Evolutionary conservation across 805 yeast genomes (phyloP), one percentile per base, ranked within the genome.

Genomic region (Myxozyma udenii): DNA sequence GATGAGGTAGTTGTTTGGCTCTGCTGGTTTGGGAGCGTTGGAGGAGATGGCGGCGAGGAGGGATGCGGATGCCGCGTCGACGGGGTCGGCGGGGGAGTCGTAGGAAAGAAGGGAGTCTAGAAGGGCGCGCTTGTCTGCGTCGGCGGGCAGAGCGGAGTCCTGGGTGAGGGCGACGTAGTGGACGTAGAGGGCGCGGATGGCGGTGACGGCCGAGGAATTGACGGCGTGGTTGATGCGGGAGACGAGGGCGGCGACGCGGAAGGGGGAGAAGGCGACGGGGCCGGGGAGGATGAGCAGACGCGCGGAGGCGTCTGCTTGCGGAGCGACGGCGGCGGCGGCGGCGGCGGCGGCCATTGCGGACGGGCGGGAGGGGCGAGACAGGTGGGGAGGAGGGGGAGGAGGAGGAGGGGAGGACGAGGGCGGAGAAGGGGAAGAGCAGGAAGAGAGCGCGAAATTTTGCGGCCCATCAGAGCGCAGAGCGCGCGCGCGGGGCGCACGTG

Each of bases 251-350:
- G 81, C 78, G 60, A 89, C 83, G 72, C 98, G 80, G 71, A 91
- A 91, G 45, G 79, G 78, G 46, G 98, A 90, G 66, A 89, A 76
- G 57, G 96, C 97, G 65, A 78, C 79, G 44, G 96, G 95, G 52
- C 98, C 98, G 41, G 95, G 84, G 60, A 88, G 75, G 54, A 79
- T 71, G 62, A 78, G 52, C 16, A 53, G 37, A 30, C 54, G 51
- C 42, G 40, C 44, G 44, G 38, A 41, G n/a, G n/a, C n/a, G n/a
- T n/a, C n/a, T n/a, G n/a, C n/a, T n/a, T n/a, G n/a, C n/a, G n/a
- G n/a, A 12, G 38, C 49, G 39, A 24, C 37, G 18, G 50, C 19
- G 24, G 26, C 24, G 18, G 26, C 23, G 30, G 19, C 25, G 26
- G 33, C 35, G 41, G 41, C 41, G 36, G 28, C 12, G 47, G 23